Base-by-base conservation (phyloP, 2,329 filamentous ascomycete genomes). In the Penicillium frequentans region DNA sequence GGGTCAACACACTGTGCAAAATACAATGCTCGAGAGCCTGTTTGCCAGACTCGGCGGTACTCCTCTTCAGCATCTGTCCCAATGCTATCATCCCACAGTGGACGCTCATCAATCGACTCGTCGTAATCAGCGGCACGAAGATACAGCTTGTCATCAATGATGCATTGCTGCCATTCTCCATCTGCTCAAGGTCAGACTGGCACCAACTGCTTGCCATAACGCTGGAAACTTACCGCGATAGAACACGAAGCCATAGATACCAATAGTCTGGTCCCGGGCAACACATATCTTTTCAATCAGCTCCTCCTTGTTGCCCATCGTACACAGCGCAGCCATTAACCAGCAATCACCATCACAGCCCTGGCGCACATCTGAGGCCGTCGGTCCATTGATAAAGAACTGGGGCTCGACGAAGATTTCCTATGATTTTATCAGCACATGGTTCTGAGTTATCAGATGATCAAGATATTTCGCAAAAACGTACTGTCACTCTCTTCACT, bases 81-180 rank as follows among this genome's bases (percentile, higher is more conserved):
- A 68, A 91, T 89, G 48, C 91, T 86, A 66, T 91, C 87, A 65
- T 91, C 85, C 68, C 91, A 84, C 24, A 91, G 80, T 53, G 90
- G 84, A 39, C 90, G 85, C 68, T 92, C 89, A 70, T 90, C 83
- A 50, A 89, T 87, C 1, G 86, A 88, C 33, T 90, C 90, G 63
- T 96, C 90, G 78, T 91, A 96, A 68, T 90, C 88, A 5, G 90
- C 89, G 1, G 90, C 90, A 58, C 88, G 90, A 19, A 96, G 83
- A 71, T 90, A 96, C 3, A 96, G 81, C 75, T 96, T 96, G 73
- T 96, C 92, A 69, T 96, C 92, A 57, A 96, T 86, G 60, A 96
- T 93, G 56, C 90, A 92, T 65, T 92, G 91, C 55, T 93, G 90
- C 92, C 91, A 96, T 74, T 95, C 90, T 52, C 91, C 91, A 64